A percentile compares a stretch with the other conserved stretches of the same genome.
phyloP scores from a whole-genome alignment of 352 stramenopile genomes.

The Blastocystis hominis region DNA sequence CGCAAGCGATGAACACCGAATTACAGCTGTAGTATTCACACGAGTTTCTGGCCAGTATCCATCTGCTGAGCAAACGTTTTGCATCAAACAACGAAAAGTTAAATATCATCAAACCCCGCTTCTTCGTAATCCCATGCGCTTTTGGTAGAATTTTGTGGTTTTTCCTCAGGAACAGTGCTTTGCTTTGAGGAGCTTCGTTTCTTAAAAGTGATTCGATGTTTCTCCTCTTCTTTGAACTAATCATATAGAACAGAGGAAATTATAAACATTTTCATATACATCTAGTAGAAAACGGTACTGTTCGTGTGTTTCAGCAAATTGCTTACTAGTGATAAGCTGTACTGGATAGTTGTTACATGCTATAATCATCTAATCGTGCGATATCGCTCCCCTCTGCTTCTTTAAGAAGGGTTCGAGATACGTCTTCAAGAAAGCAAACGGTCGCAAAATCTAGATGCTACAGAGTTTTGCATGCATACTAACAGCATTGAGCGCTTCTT shows the following conservation, averaged over 20 bases:
- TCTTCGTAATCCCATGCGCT: not conserved
- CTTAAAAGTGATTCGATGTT: not conserved
- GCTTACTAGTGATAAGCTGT: not conserved
- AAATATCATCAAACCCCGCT: not conserved
- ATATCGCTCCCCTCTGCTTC: not conserved
- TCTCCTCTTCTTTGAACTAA: not conserved
- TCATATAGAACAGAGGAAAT: not conserved
- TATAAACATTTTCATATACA: not conserved
- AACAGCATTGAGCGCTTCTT: not conserved
- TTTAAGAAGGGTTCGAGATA: not conserved
- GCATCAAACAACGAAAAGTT: not conserved
- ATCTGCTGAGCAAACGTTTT: not conserved
- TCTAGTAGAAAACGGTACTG: not conserved
- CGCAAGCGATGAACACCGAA: not conserved
- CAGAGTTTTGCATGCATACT: not conserved
- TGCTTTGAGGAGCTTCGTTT: not conserved
- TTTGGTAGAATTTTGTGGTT: not conserved
- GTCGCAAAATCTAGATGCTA: not conserved
- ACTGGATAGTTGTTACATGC: not conserved
- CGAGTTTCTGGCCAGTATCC: not conserved
- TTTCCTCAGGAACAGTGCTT: not conserved
- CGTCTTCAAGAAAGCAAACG: not conserved
- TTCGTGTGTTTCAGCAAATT: not conserved
- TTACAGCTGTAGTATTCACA: not conserved
- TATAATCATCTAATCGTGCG: not conserved